Evolutionary conservation across 2,329 filamentous ascomycete genomes (phyloP).

Genomic region (Botryotinia convoluta): DNA sequence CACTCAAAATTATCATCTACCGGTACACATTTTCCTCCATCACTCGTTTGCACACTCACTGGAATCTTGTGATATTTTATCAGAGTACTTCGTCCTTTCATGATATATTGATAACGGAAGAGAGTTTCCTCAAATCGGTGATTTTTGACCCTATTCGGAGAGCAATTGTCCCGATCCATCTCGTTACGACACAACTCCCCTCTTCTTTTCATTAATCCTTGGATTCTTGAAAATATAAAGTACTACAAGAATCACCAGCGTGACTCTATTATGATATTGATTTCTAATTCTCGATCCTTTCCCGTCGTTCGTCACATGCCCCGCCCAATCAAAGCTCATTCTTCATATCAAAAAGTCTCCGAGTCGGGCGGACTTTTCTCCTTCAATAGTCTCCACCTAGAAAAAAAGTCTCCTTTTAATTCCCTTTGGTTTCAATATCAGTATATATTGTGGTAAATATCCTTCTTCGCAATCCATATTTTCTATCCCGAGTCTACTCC

Average conservation of each 20-base stretch:
- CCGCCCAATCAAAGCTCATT: background rate
- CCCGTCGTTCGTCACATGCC: background rate
- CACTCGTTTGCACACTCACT: background rate
- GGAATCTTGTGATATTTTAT: background rate
- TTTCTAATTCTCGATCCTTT: background rate
- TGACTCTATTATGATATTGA: background rate
- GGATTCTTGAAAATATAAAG: background rate
- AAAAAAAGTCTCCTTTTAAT: background rate
- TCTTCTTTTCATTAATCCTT: background rate
- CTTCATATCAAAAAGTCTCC: background rate
- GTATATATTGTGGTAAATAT: background rate
- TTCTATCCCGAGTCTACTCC: background rate
- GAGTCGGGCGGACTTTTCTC: background rate
- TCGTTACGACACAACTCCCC: background rate
- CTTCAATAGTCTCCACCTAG: background rate
- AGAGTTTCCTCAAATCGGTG: background rate
- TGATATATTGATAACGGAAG: background rate
- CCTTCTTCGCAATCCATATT: no score
- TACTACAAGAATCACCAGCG: background rate
- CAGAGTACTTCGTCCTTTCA: background rate
- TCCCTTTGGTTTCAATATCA: background rate
- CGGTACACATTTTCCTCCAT: background rate
- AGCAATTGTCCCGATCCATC: background rate
- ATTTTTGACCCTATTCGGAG: background rate
- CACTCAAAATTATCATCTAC: background rate